A percentile compares a stretch with the other conserved stretches of the same genome.
These are phyloP conservation scores for Neonectria sp. DNA, from an alignment of 2,329 filamentous ascomycete species.

Conservation along the genomic window DNA sequence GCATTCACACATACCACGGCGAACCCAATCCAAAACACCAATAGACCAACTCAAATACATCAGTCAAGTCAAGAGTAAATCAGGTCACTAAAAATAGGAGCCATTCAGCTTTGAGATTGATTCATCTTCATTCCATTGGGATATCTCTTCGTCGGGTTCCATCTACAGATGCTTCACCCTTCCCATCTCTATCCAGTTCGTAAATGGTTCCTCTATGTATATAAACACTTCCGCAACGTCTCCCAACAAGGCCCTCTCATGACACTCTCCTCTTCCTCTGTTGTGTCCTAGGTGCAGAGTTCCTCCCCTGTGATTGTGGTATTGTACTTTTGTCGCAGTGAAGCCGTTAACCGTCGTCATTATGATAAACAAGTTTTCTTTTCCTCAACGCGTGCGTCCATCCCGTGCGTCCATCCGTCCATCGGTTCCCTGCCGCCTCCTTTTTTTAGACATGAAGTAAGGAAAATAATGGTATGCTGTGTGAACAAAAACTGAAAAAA, in stretches of 20 bases:
- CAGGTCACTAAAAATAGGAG: not conserved
- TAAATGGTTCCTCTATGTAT: constrained; percentile 43
- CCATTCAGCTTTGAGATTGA: not conserved
- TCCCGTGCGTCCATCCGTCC: constrained; percentile 43
- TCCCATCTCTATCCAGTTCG: constrained; percentile 42
- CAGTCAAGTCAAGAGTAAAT: not conserved
- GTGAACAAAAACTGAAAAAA: constrained; percentile 27
- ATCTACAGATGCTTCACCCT: constrained; percentile 15
- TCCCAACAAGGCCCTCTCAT: constrained; percentile 25
- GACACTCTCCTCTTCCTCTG: constrained; percentile 22
- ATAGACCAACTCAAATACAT: not conserved
- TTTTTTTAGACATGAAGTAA: constrained; percentile 33
- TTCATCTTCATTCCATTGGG: constrained; percentile 44
- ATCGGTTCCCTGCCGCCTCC: constrained; percentile 32
- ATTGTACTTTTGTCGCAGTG: constrained; percentile 47
- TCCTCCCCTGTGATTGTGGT: constrained; percentile 20
- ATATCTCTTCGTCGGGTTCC: constrained; percentile 39
- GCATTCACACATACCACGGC: constrained; percentile 4
- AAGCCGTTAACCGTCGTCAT: constrained; percentile 51
- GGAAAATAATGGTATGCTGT: constrained; percentile 24
- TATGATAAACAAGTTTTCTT: constrained; percentile 48
- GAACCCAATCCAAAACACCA: constrained; percentile 9
- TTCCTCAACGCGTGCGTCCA: constrained; percentile 37
- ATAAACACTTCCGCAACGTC: constrained; percentile 35
- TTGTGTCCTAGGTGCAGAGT: constrained; percentile 26